phyloP scores from a whole-genome alignment of 2,329 filamentous ascomycete genomes.

The Hypoxylon sp. region DNA sequence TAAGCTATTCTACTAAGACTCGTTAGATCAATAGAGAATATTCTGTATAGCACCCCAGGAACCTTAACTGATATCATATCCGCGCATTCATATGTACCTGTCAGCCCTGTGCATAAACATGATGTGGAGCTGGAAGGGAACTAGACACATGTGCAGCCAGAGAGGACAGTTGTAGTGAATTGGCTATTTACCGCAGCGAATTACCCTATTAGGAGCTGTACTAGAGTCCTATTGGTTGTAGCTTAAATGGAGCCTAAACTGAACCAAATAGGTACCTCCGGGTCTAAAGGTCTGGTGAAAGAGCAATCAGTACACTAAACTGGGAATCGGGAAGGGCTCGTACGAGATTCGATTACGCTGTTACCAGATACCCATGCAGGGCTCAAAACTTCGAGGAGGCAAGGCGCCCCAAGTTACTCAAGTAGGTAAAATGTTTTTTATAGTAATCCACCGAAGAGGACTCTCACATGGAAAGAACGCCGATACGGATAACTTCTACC shows the following conservation, averaged over 20 bases:
- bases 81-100: too few relatives aligned
- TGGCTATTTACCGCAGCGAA: too few relatives aligned
- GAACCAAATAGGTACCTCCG: not conserved
- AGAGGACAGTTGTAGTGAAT: too few relatives aligned
- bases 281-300: too few relatives aligned
- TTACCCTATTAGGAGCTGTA: not conserved
- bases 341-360: not conserved
- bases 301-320: too few relatives aligned
- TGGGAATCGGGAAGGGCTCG: not conserved
- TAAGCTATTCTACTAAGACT: conserved; percentile 16
- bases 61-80: too few relatives aligned
- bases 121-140: too few relatives aligned
- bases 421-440: conserved; percentile 8
- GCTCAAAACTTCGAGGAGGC: not conserved
- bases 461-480: not conserved
- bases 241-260: too few relatives aligned
- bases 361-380: not conserved
- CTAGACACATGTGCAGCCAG: too few relatives aligned
- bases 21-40: too few relatives aligned
- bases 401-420: conserved; percentile 14
- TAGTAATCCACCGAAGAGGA: not conserved
- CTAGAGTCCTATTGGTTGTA: not conserved
- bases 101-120: too few relatives aligned
- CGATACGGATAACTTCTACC: not conserved
- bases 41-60: too few relatives aligned